phyloP scores from a whole-genome alignment of 2,329 filamentous ascomycete genomes.

The Aspergillus ustus region DNA sequence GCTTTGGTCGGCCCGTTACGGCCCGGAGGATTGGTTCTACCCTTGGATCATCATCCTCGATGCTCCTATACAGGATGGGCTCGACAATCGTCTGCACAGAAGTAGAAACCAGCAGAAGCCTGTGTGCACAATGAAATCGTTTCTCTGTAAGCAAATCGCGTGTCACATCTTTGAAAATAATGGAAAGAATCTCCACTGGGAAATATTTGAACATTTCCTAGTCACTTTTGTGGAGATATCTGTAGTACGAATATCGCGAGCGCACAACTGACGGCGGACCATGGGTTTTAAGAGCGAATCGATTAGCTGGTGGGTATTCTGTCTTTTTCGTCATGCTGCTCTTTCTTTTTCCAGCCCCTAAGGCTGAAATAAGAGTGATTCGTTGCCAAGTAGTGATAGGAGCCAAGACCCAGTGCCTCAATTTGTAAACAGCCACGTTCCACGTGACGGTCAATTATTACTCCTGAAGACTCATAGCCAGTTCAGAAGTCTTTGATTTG shows the following conservation, averaged over 20 bases:
- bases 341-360: neutral
- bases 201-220: neutral
- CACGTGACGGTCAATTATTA: too few species aligned
- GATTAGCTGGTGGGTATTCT: neutral
- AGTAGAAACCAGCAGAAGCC: conserved; percentile 2
- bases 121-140: neutral
- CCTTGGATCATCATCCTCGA: neutral
- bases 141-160: neutral
- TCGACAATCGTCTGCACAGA: neutral
- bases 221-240: neutral
- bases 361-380: neutral
- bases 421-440: too few species aligned
- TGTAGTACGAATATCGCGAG: neutral
- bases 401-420: neutral
- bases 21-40: neutral
- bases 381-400: neutral
- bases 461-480: too few species aligned
- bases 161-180: neutral
- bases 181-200: conserved; percentile 1
- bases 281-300: neutral
- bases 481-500: too few species aligned
- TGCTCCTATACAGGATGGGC: neutral
- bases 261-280: too few species aligned
- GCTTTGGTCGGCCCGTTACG: neutral
- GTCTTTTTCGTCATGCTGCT: neutral